Base-by-base conservation (phyloP, 164 flowering plant species). In the Warburgia ugandensis region DNA sequence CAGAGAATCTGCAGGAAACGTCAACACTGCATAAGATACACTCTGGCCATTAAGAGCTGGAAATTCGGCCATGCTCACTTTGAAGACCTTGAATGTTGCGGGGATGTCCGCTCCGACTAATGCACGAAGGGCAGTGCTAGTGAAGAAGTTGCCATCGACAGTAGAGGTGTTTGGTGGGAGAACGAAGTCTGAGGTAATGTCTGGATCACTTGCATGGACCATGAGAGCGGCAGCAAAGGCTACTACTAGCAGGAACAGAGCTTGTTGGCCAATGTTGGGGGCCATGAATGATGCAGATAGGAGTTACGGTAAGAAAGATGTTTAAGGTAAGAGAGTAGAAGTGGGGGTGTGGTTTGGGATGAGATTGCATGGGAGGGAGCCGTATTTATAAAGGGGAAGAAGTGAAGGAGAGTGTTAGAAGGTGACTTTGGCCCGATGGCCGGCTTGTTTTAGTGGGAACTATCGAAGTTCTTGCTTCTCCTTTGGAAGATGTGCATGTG, bases 91-190 rank as follows among this genome's bases (percentile, higher is more conserved):
- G 19, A 50, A 51, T 10, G 42, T 35, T 8, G 31, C 8, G 1
- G 54, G 39, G 9, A 26, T 20, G 3, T 36, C 41, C 11, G 43
- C 29, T 9, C 44, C 31, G 0, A 26, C 31, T 4, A 51, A 32
- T 6, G 14, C 54, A n/a, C 54, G 19, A 42, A 51, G 3, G 20
- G 21, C 69, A 0, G 65, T 60, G 56, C n/a, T 29, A 12, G 65
- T 60, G 50, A 65, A 59, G 47, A 52, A 53, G 45, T n/a, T 46
- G 11, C 41, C 48, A 12, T 39, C 42, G 4, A 38, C 41, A 6
- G 29, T 6, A 16, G 33, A 44, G 16, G 28, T 11, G 33, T 52
- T 33, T 20, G 38, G 22, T 28, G 63, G 56, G n/a, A 32, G 17
- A 25, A 52, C 11, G 29, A 60, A 60, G 26, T 59, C 58, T 0